phyloP scores from a whole-genome alignment of 2,329 filamentous ascomycete genomes.

The Clarireedia sp. region DNA sequence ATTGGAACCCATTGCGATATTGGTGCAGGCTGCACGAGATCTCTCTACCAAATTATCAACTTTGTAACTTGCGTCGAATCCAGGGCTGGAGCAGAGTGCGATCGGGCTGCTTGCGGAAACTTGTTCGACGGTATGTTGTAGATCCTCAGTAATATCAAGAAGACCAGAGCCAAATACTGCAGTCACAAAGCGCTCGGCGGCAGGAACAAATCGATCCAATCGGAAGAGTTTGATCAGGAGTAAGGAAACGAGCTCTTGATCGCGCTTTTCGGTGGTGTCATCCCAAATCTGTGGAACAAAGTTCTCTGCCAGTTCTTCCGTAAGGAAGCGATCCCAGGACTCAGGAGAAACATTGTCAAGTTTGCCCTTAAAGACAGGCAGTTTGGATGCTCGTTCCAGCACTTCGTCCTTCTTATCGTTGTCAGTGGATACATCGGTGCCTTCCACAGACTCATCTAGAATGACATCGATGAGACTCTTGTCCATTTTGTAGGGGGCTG shows the following conservation, averaged over 20 bases:
- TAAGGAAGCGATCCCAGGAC: conserved; percentile 76
- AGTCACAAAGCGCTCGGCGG: conserved; percentile 82
- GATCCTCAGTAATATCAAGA: conserved; percentile 76
- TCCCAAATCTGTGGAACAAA: conserved; percentile 72
- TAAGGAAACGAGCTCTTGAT: conserved; percentile 74
- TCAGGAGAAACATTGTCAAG: conserved; percentile 53
- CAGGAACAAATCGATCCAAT: conserved; percentile 88
- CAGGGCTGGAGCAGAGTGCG: conserved; percentile 86
- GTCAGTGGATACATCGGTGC: conserved; percentile 69
- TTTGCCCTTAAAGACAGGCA: conserved; percentile 65
- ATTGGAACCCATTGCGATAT: conserved; percentile 98
- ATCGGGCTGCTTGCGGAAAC: conserved; percentile 80
- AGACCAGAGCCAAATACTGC: conserved; percentile 78
- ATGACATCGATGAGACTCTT: conserved; percentile 80
- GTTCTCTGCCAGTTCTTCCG: conserved; percentile 79
- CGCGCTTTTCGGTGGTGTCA: conserved; percentile 52
- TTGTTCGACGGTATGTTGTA: conserved; percentile 76
- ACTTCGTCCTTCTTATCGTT: conserved; percentile 57
- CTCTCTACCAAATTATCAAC: conserved; percentile 90
- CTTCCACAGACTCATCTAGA: conserved; percentile 68
- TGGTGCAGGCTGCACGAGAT: conserved; percentile 74
- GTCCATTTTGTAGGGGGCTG: conserved; percentile 94
- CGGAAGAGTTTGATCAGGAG: conserved; percentile 91
- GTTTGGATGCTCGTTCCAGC: conserved; percentile 58
- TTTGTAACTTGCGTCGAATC: conserved; percentile 98